Evolutionary conservation across 495 filamentous ascomycete genomes (phyloP), one percentile per base, ranked within the genome.

Genomic region (Penicillium robsamsonii): DNA sequence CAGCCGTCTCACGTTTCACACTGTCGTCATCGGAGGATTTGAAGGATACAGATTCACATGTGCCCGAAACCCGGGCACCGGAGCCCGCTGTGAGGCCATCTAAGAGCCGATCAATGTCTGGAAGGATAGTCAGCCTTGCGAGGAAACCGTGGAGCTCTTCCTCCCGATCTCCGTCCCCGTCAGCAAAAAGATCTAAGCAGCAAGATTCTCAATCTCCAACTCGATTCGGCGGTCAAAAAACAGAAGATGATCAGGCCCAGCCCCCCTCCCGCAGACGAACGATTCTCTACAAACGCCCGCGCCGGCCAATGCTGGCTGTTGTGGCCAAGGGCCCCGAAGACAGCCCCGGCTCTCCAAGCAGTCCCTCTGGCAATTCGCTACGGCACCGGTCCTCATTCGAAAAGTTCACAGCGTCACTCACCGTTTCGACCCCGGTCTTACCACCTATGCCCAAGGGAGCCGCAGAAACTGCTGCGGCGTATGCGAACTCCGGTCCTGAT

Each of bases 131-230:
- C 55, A 84, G 75, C 56, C 79, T 90, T 59, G 84, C 87, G 12
- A 81, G 81, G 58, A 82, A 82, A 64, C 84, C 87, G 43, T 90
- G 87, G 87, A 81, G 70, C 42, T 87, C 87, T 20, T 76, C 80
- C 10, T 85, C 84, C 31, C 75, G 82, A 44, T 85, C 86, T 6
- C 83, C 84, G 5, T 86, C 83, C 20, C 84, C 87, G 13, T 73
- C 73, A 15, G 66, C 72, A 2, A 78, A 74, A 56, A 66, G 64
- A 42, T 47, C 64, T 9, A 71, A 76, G 62, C 62, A 70, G 46
- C 59, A 76, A 69, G 72, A 76, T 18, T 52, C 50, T 2, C 65
- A 68, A 37, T 78, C 78, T 4, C 72, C 73, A 27, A 70, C 54
- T 43, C 57, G 50, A 75, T 41, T 40, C 18, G 52, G 29, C 22